Base-by-base conservation (phyloP, 2,329 filamentous ascomycete genomes). In the Colletotrichum costaricense region DNA sequence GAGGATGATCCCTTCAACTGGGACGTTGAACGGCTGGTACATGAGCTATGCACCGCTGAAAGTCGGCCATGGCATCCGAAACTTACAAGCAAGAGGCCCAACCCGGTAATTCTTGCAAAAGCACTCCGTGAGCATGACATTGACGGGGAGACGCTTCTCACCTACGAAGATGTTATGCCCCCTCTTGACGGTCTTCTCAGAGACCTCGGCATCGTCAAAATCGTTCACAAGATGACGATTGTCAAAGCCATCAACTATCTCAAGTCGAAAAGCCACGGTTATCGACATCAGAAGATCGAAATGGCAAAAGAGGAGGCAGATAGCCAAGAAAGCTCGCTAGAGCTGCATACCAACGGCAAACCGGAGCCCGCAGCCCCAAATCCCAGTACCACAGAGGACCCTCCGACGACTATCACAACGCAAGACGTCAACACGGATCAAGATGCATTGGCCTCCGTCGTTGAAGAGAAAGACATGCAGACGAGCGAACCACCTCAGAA, bases 1-100 rank as follows among this genome's bases (percentile, higher is more conserved):
- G 80, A 81, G 19, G 79, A 82, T 69, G 94, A 97, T 82, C 94
- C 95, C n/a, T 93, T 92, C 81, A 78, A 88, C 67, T 97, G 95
- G 95, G 88, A 88, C 46, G 86, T 92, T 38, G 90, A 93, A 49
- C 87, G 91, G 46, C 90, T 97, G 12, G 88, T 93, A 11, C 80
- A 86, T 19, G 91, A 92, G 78, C 85, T 97, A 4, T 94, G 92
- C 79, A 85, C 88, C 26, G 78, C 84, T 2, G 79, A 85, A 4
- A 52, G 55, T 28, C 84, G 85, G 60, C 86, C 89, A 11, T 90
- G 88, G 88, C 76, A 76, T 54, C 78, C 80, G 67, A 81, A 82
- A 60, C 81, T 79, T 30, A 74, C 75, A 22, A 75, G 78, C 19
- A 81, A 81, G 69, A 82, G 91, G 8, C 90, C 91, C 5, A 85